phyloP scores from a whole-genome alignment of 192 early-diverging fungal genomes.

The Coemansia sp. region DNA sequence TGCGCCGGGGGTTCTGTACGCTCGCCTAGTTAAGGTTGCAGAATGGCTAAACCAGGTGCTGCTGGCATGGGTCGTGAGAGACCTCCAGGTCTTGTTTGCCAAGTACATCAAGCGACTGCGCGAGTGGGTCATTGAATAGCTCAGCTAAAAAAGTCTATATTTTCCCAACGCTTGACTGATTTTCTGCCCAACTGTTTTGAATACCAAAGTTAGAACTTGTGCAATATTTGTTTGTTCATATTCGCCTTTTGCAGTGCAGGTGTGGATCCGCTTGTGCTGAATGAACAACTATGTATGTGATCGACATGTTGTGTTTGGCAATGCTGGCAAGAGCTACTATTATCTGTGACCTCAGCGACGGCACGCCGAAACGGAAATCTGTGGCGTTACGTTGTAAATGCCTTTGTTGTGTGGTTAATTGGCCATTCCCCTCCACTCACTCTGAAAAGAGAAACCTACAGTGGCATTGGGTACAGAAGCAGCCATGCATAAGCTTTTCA shows the following conservation, averaged over 20 bases:
- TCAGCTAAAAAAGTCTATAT: not conserved
- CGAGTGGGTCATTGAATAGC: slow-evolving; percentile 51
- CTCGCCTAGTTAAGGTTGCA: slow-evolving; percentile 41
- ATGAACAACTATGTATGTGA: not conserved
- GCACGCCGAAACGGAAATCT: not conserved
- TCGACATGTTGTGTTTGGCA: not conserved
- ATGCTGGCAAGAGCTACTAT: not conserved
- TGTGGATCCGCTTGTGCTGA: not conserved
- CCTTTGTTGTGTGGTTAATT: not conserved
- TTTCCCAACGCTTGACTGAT: not conserved
- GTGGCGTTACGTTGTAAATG: not conserved
- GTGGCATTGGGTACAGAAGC: not conserved
- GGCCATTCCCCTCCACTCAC: not conserved
- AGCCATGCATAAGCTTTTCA: not conserved
- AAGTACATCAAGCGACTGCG: slow-evolving; percentile 55
- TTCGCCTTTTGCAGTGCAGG: not conserved
- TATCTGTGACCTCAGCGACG: not conserved
- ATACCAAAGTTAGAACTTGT: not conserved
- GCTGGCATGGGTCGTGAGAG: slow-evolving; percentile 51
- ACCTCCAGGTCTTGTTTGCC: slow-evolving; percentile 50
- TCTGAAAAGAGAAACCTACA: not conserved
- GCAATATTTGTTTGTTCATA: slow-evolving; percentile 4
- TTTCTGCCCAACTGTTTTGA: not conserved
- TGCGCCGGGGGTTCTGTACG: slow-evolving; percentile 46
- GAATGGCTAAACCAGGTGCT: slow-evolving; percentile 53